phyloP scores from a whole-genome alignment of 2,329 filamentous ascomycete genomes.

The Exophiala bonariae region DNA sequence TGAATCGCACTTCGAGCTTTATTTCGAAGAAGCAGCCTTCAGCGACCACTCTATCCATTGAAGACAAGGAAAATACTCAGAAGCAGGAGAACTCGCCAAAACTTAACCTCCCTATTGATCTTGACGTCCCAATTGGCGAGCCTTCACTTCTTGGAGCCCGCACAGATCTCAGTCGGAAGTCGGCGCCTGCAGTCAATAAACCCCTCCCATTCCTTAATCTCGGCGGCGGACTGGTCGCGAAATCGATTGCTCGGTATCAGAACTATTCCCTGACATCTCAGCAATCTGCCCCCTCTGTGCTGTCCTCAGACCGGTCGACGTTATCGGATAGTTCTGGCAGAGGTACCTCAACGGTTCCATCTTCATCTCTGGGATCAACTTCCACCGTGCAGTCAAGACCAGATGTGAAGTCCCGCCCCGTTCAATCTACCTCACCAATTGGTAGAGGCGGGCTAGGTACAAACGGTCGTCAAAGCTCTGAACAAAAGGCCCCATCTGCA shows the following conservation, averaged over 20 bases:
- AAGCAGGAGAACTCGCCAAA: background rate
- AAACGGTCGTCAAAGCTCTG: background rate
- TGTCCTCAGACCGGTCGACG: conserved; percentile 20
- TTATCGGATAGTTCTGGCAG: conserved; percentile 19
- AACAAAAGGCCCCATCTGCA: conserved; percentile 17
- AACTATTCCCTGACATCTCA: background rate
- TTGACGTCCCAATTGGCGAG: conserved; percentile 63
- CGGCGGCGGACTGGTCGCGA: conserved; percentile 26
- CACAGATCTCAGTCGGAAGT: conserved; percentile 9
- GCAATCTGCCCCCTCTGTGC: conserved; percentile 7
- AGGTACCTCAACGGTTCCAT: conserved; percentile 5
- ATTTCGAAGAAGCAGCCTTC: conserved; percentile 35
- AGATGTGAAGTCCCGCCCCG: too few species aligned
- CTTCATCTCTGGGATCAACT: conserved; percentile 8
- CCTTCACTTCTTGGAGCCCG: conserved; percentile 21
- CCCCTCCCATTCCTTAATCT: conserved; percentile 21
- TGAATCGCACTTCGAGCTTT: conserved; percentile 57
- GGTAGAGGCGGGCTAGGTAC: background rate
- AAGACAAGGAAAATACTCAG: conserved; percentile 28
- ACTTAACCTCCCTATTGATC: conserved; percentile 30
- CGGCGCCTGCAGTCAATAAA: conserved; percentile 8
- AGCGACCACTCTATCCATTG: conserved; percentile 29
- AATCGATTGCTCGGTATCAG: conserved; percentile 12
- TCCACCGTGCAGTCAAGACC: background rate
- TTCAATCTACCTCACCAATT: too few species aligned